Conservation (phyloP, 2,329 filamentous ascomycete genomes). For the Xylariaceae sp. region DNA sequence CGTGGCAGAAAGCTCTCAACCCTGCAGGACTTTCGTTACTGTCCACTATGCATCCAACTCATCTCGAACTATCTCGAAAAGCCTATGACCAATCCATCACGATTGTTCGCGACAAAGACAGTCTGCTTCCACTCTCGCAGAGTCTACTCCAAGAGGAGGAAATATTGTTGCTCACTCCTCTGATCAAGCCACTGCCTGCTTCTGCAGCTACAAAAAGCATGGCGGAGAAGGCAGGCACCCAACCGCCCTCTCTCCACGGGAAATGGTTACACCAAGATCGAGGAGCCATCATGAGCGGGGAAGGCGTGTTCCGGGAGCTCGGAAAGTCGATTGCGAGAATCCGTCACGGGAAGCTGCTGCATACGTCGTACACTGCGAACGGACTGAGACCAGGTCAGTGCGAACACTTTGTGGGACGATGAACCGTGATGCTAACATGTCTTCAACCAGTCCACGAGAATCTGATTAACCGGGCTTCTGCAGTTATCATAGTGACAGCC, state of each 20-base stretch:
- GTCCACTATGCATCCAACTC: constrained; percentile 72
- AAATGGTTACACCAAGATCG: constrained; percentile 51
- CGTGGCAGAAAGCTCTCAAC: constrained; percentile 86
- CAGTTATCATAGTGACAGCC: constrained; percentile 84
- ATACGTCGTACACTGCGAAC: constrained; percentile 93
- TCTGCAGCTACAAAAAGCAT: constrained; percentile 73
- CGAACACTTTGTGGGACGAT: neutral
- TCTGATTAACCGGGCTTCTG: constrained; percentile 78
- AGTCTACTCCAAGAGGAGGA: constrained; percentile 81
- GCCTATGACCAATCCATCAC: constrained; percentile 93
- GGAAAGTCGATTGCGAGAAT: constrained; percentile 81
- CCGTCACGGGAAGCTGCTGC: constrained; percentile 76
- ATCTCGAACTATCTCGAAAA: constrained; percentile 71
- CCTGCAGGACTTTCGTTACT: constrained; percentile 72
- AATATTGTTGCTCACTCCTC: constrained; percentile 76
- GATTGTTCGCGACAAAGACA: constrained; percentile 82
- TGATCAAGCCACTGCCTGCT: constrained; percentile 87
- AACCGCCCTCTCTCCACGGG: constrained; percentile 40
- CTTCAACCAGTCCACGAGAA: constrained; percentile 68
- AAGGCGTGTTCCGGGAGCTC: constrained; percentile 85
- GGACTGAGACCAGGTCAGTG: constrained; percentile 65
- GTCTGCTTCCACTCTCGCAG: constrained; percentile 72
- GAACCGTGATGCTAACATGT: constrained; percentile 7
- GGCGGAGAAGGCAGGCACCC: constrained; percentile 43
- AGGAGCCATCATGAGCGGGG: constrained; percentile 74